phyloP scores from a whole-genome alignment of 2,329 filamentous ascomycete genomes.

The Hypoxylon sp. region DNA sequence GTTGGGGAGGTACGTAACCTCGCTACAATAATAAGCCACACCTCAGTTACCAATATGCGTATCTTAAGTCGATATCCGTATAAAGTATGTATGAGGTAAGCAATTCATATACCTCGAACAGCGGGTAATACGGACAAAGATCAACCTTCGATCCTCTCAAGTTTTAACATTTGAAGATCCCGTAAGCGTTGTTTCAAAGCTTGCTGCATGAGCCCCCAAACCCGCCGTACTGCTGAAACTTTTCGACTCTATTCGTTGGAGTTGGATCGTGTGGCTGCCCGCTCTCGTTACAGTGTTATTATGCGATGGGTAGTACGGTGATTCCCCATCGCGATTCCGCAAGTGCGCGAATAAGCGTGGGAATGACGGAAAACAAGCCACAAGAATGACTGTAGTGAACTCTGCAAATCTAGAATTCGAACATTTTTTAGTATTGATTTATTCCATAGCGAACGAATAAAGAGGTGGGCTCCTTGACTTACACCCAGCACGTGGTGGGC shows the following conservation, averaged over 20 bases:
- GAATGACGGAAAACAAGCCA: not conserved
- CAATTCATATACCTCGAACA: too few species aligned
- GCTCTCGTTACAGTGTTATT: not conserved
- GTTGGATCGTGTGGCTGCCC: not conserved
- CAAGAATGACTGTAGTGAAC: not conserved
- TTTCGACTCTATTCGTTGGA: not conserved
- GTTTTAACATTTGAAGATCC: too few species aligned
- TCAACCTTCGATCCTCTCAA: too few species aligned
- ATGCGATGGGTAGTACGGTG: not conserved
- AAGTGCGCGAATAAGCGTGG: not conserved
- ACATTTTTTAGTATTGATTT: not conserved
- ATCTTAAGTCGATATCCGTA: too few species aligned
- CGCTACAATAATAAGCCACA: too few species aligned
- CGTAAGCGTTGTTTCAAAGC: not conserved
- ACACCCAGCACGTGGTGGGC: not conserved
- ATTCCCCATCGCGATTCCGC: not conserved
- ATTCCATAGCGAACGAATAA: not conserved
- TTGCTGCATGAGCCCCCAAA: not conserved
- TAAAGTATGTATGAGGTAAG: too few species aligned
- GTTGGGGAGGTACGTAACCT: too few species aligned
- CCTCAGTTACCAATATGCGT: too few species aligned
- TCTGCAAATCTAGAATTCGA: not conserved
- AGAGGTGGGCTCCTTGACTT: not conserved
- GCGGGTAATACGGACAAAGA: too few species aligned
- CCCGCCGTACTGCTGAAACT: not conserved